Conservation (phyloP, 2,329 filamentous ascomycete genomes). For the Myotisia sp. region DNA sequence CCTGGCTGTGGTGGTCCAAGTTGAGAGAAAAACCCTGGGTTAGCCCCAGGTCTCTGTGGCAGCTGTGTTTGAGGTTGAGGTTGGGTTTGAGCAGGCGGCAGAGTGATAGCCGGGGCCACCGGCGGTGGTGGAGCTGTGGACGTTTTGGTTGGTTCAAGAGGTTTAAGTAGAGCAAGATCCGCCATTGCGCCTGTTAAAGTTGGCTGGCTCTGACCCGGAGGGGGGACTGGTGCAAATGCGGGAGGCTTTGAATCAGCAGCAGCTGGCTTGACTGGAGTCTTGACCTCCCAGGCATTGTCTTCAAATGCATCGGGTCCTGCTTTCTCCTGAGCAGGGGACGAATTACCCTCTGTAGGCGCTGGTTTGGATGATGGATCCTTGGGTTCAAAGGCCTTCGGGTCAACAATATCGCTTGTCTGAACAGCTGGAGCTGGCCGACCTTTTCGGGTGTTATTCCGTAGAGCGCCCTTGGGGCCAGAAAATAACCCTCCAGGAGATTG, state of each 20-base stretch:
- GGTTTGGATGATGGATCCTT: constrained; percentile 36
- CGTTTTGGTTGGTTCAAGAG: constrained; percentile 42
- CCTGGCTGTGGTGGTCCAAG: constrained; percentile 20
- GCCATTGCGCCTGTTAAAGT: constrained; percentile 56
- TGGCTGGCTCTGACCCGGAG: too few relatives aligned
- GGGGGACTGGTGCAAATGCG: constrained; percentile 20
- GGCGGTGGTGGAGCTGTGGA: constrained; percentile 36
- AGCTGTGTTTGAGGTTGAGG: constrained; percentile 30
- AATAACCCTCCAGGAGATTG: constrained; percentile 65
- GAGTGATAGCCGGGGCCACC: constrained; percentile 30
- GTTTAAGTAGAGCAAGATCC: constrained; percentile 51
- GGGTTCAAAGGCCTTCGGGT: constrained; percentile 69
- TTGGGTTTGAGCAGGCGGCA: constrained; percentile 30
- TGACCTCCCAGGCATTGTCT: constrained; percentile 94
- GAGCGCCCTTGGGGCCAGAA: constrained; percentile 75
- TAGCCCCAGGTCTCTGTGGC: constrained; percentile 28
- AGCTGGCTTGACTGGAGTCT: constrained; percentile 52
- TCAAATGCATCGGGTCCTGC: constrained; percentile 57
- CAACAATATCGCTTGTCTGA: constrained; percentile 70
- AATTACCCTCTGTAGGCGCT: constrained; percentile 34
- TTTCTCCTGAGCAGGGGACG: constrained; percentile 36
- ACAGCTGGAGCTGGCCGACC: constrained; percentile 76
- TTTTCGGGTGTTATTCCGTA: constrained; percentile 91
- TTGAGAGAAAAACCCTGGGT: constrained; percentile 39
- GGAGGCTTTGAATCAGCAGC: constrained; percentile 19